Percentiles rank a stretch among this genome's conserved stretches.
phyloP scores from a whole-genome alignment of 805 yeast genomes.

The Spathaspora hagerdaliae region DNA sequence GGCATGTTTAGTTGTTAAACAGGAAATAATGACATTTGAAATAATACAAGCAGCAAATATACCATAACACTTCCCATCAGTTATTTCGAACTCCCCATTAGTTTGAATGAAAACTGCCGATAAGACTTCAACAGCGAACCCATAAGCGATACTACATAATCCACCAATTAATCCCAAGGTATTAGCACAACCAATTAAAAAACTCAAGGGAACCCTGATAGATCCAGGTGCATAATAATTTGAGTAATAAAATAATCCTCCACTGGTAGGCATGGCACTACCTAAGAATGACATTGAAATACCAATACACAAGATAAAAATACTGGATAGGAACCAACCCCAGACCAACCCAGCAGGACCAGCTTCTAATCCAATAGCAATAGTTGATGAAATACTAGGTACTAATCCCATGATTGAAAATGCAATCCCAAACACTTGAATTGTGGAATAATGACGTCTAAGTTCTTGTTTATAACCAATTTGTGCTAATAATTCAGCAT shows the following conservation, averaged over 20 bases:
- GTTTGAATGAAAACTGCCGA: slow-evolving; percentile 52
- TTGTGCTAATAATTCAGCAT: slow-evolving; percentile 27
- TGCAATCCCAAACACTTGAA: slow-evolving; percentile 66
- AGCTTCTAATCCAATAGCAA: slow-evolving; percentile 48
- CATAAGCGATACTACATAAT: slow-evolving; percentile 61
- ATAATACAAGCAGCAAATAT: slow-evolving; percentile 58
- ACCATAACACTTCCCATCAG: slow-evolving; percentile 54
- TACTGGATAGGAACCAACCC: slow-evolving; percentile 64
- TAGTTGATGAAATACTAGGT: slow-evolving; percentile 55
- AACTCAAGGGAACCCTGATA: slow-evolving; percentile 48
- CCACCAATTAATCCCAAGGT: slow-evolving; percentile 63
- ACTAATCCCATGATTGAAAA: slow-evolving; percentile 66
- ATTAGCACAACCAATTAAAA: slow-evolving; percentile 61
- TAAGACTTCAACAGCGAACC: slow-evolving; percentile 53
- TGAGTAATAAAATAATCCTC: slow-evolving; percentile 51
- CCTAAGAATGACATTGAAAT: slow-evolving; percentile 60
- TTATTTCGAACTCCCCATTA: slow-evolving; percentile 52
- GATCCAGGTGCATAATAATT: slow-evolving; percentile 58
- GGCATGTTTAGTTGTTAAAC: slow-evolving; percentile 49
- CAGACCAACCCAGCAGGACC: slow-evolving; percentile 64
- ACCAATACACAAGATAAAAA: slow-evolving; percentile 53
- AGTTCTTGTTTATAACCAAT: slow-evolving; percentile 70
- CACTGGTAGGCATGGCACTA: slow-evolving; percentile 66
- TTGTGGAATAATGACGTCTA: slow-evolving; percentile 52
- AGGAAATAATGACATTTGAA: slow-evolving; percentile 47